Evolutionary conservation across 306 rosid species (phyloP).

Genomic region (Echinosophora koreensis): DNA sequence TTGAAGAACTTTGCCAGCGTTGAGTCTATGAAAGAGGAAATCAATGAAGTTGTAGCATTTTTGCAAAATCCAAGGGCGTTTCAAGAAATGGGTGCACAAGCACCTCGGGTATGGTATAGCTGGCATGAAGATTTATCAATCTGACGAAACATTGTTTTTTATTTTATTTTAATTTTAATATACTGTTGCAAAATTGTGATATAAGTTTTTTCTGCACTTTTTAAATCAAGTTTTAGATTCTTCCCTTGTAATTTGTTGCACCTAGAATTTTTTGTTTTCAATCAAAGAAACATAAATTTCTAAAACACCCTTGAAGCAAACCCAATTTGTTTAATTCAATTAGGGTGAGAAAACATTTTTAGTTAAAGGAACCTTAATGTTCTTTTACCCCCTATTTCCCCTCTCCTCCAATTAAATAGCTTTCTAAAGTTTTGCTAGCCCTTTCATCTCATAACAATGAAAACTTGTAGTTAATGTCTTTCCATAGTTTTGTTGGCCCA

Average conservation of each 20-base stretch:
- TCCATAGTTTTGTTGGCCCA: slow-evolving; percentile 18
- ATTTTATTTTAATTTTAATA: slow-evolving; percentile 11
- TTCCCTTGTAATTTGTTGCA: slow-evolving; percentile 37
- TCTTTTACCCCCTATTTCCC: neutral
- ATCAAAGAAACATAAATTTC: slow-evolving; percentile 37
- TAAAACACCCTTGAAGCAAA: neutral
- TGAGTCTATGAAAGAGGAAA: slow-evolving; percentile 96
- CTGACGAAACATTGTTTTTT: slow-evolving; percentile 11
- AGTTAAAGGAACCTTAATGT: neutral
- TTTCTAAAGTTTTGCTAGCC: neutral
- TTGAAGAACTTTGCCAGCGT: slow-evolving; percentile 88
- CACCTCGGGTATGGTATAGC: slow-evolving; percentile 86
- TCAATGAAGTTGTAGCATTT: slow-evolving; percentile 92
- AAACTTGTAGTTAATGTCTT: slow-evolving; percentile 41
- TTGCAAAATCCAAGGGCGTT: slow-evolving; percentile 91
- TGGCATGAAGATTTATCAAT: slow-evolving; percentile 25
- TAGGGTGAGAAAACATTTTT: slow-evolving; percentile 34
- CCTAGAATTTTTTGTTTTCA: slow-evolving; percentile 4
- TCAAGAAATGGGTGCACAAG: slow-evolving; percentile 96
- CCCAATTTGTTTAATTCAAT: slow-evolving; percentile 31
- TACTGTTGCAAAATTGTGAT: slow-evolving; percentile 26
- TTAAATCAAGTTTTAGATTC: slow-evolving; percentile 27
- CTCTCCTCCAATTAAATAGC: slow-evolving; percentile 2
- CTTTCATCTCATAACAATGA: slow-evolving; percentile 21
- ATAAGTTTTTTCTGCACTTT: slow-evolving; percentile 16